These are phyloP conservation scores for Pouteria campechiana DNA, from an alignment of 179 eudicot genomes.

Conservation along the genomic window DNA sequence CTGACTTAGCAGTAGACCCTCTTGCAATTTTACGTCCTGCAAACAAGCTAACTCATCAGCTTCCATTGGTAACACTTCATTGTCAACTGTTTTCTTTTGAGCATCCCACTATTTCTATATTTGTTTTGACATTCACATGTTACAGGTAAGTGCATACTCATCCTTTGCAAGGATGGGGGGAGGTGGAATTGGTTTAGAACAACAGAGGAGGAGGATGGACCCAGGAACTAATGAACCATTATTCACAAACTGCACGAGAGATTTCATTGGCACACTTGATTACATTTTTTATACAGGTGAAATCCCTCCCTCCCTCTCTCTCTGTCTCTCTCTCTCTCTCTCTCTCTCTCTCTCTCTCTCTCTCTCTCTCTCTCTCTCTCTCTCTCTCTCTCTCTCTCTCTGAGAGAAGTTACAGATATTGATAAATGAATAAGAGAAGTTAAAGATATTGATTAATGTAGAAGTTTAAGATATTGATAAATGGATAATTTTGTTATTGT, in stretches of 20 bases:
- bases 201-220: slow-evolving; percentile 79
- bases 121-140: slow-evolving; percentile 4
- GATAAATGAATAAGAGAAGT: no score
- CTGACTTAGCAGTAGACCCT: slow-evolving; percentile 75
- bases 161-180: slow-evolving; percentile 65
- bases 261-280: slow-evolving; percentile 87
- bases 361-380: no score
- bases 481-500: neutral
- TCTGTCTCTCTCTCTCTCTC: neutral
- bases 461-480: neutral
- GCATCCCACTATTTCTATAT: neutral
- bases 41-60: slow-evolving; percentile 64
- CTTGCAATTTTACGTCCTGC: slow-evolving; percentile 77
- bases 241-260: slow-evolving; percentile 92
- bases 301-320: neutral
- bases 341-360: neutral
- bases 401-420: no score
- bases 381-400: no score
- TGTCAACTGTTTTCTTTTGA: neutral
- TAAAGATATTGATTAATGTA: neutral
- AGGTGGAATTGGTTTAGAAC: slow-evolving; percentile 61
- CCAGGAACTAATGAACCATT: slow-evolving; percentile 79
- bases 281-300: slow-evolving; percentile 91
- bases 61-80: slow-evolving; percentile 65
- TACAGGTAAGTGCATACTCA: slow-evolving; percentile 89